Conservation (phyloP, 768 basidiomycete genomes). For the Rhodocollybia butyracea region DNA sequence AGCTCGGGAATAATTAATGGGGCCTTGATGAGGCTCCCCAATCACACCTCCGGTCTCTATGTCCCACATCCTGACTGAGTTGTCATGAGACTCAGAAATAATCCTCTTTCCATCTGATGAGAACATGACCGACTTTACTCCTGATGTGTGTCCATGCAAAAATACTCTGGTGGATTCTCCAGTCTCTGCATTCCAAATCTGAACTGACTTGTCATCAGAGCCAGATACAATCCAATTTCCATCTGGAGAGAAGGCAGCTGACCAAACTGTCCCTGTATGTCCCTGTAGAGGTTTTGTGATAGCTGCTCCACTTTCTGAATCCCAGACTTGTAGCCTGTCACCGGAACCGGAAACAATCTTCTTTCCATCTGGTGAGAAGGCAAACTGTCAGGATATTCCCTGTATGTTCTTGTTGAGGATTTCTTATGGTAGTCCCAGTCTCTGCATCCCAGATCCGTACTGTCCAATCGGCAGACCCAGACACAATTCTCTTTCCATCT, state of each 20-base stretch:
- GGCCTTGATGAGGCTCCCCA: too few relatives aligned
- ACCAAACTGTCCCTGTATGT: neutral
- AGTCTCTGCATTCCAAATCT: neutral
- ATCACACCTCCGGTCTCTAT: neutral
- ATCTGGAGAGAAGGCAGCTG: neutral
- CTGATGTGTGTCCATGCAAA: neutral
- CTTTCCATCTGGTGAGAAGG: neutral
- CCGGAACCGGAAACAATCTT: neutral
- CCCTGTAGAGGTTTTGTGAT: neutral
- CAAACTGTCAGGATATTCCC: neutral
- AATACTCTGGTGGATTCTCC: neutral
- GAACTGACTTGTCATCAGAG: neutral
- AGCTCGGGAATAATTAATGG: too few relatives aligned
- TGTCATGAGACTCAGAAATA: neutral
- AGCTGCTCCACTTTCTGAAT: neutral
- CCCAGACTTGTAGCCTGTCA: neutral
- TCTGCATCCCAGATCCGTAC: conserved; percentile 16
- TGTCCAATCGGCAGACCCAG: neutral
- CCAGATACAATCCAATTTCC: neutral
- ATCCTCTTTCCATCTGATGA: neutral
- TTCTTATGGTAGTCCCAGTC: conserved; percentile 25
- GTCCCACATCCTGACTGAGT: neutral
- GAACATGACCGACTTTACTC: neutral
- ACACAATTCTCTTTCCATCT: conserved; percentile 32
- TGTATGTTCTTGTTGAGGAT: conserved; percentile 8